Evolutionary conservation across 2,329 filamentous ascomycete genomes (phyloP).

Genomic region (Stromatinia cepivora): DNA sequence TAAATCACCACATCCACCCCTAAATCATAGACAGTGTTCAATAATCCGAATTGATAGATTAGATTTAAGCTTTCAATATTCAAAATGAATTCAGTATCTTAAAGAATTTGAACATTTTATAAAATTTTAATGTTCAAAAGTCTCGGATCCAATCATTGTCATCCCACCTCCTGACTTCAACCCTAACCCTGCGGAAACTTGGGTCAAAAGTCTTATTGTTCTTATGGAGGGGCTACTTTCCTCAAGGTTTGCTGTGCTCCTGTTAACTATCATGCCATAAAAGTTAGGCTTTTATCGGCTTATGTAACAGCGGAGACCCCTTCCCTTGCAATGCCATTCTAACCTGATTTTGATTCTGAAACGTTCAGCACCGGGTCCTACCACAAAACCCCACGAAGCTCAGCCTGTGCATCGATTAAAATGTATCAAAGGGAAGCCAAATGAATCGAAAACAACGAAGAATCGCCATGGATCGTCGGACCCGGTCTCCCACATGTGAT

Average conservation of each 20-base stretch:
- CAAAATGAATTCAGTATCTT: no score
- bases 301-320: not conserved
- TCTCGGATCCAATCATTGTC: not conserved
- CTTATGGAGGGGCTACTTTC: no score
- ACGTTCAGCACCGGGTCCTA: not conserved
- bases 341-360: not conserved
- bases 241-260: no score
- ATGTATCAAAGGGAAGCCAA: not conserved
- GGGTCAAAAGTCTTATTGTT: not conserved
- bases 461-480: not conserved
- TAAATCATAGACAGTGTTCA: no score
- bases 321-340: not conserved
- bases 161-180: slow-evolving; percentile 3
- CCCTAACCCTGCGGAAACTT: not conserved
- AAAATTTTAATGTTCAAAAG: no score
- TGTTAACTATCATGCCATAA: no score
- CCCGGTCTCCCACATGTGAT: not conserved
- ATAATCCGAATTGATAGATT: no score
- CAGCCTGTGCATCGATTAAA: slow-evolving; percentile 2
- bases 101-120: no score
- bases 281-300: no score
- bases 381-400: not conserved
- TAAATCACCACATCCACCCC: no score
- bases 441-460: not conserved
- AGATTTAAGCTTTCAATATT: no score